phyloP scores from a whole-genome alignment of 345 rosid genomes.

The Aegle marmelos region DNA sequence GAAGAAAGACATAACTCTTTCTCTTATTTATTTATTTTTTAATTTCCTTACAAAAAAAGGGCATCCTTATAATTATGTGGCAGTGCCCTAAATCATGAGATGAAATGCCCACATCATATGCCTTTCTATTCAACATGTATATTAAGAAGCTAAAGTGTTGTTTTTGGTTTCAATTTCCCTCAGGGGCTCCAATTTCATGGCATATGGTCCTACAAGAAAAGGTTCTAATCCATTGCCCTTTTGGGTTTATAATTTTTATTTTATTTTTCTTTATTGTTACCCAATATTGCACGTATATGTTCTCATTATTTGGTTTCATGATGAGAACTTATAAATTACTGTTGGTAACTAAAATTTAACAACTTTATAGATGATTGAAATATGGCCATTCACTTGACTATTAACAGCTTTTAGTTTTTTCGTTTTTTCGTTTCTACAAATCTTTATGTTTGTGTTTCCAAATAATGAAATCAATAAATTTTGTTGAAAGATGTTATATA shows the following conservation, averaged over 20 bases:
- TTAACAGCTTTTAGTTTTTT: neutral
- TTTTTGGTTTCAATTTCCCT: too few species aligned
- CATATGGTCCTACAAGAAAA: too few species aligned
- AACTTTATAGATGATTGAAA: neutral
- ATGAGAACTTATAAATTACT: neutral
- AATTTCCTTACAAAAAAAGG: neutral
- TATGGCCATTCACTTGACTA: neutral
- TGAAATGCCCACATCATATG: neutral
- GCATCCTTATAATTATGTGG: neutral
- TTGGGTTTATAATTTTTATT: too few species aligned
- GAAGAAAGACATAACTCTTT: neutral
- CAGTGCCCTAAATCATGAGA: slow-evolving; percentile 11
- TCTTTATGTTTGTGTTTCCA: neutral
- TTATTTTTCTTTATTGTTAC: too few species aligned
- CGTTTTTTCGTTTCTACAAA: neutral
- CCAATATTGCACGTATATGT: too few species aligned
- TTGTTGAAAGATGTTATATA: neutral
- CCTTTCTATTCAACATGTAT: neutral
- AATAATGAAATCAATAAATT: neutral
- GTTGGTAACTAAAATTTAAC: neutral
- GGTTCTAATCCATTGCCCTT: too few species aligned
- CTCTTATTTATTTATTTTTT: neutral
- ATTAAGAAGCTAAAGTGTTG: neutral
- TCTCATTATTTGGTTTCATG: neutral
- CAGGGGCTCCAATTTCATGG: too few species aligned